Evolutionary conservation across 352 stramenopile genomes (phyloP), one percentile per base, ranked within the genome.

Genomic region (Phytophthora podocarpi): DNA sequence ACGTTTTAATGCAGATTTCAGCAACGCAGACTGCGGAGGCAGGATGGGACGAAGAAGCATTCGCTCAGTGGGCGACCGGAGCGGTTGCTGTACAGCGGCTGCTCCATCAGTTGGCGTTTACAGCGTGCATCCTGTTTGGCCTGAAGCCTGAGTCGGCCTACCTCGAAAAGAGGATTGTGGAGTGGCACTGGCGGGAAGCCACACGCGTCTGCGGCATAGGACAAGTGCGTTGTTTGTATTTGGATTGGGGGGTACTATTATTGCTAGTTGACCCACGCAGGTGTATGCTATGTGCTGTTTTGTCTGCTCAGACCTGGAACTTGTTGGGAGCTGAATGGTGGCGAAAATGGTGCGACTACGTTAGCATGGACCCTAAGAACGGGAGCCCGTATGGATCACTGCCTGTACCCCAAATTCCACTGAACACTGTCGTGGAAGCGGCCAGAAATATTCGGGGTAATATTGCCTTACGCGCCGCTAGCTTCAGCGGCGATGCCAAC

Each of bases 321-420:
- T 67, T 94, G 26, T 53, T 95, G 15, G 86, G 78, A 7, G 72
- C 79, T 4, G 76, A 74, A 35, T 94, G 87, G 85, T 96, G 85
- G 87, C 71, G 76, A 16, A 81, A 89, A 41, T 96, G 85, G 87
- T 94, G 83, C 32, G 72, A 85, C 31, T 93, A 92, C 56, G 72
- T 75, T 23, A 67, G 59, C 0, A 89, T 94, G 73, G 67, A 91
- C 40, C 67, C 54, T 13, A 59, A 70, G 12, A 91, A 89, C 21
- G 87, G 87, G 5, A 93, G 81, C 2, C 77, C 78, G 5, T 70
- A 78, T 50, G 87, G 80, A 31, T 69, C 64, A 3, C 48, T 96
- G 20, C 57, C 71, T 26, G 64, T 94, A 37, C 87, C 87, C 9
- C 59, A 59, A 5, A 68, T 94, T 30, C 74, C 82, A 28, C 35